These are phyloP conservation scores for Sutorius australiensis DNA, from an alignment of 768 basidiomycete genomes.

Conservation along the genomic window DNA sequence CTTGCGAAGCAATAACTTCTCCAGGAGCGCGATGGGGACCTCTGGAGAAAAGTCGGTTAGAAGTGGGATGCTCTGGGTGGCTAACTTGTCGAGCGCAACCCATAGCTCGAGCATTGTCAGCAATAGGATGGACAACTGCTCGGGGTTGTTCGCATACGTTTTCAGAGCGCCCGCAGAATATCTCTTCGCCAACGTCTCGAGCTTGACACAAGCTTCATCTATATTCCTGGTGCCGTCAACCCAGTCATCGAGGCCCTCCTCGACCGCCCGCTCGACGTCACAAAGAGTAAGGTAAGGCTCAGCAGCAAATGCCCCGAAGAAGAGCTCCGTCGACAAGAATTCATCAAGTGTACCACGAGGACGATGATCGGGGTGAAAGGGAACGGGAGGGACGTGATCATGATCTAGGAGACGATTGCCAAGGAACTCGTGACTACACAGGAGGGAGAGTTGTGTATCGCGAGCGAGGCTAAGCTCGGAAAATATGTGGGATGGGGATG, in stretches of 20 bases:
- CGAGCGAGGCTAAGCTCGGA: conserved; percentile 22
- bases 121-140: conserved; percentile 41
- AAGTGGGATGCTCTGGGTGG: conserved; percentile 20
- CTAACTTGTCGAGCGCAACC: conserved; percentile 34
- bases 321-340: conserved; percentile 16
- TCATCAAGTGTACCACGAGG: conserved; percentile 14
- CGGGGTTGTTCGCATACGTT: conserved; percentile 34
- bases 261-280: conserved; percentile 38
- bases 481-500: conserved; percentile 8
- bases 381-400: background rate
- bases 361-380: background rate
- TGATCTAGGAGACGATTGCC: conserved; percentile 8
- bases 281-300: conserved; percentile 24
- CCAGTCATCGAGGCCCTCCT: conserved; percentile 34
- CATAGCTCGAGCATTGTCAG: conserved; percentile 37
- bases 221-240: conserved; percentile 12
- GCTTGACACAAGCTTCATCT: conserved; percentile 13
- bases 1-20: conserved; percentile 29
- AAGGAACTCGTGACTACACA: conserved; percentile 28
- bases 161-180: conserved; percentile 28
- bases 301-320: conserved; percentile 1
- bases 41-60: conserved; percentile 34
- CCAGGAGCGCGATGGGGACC: conserved; percentile 23
- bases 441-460: conserved; percentile 36
- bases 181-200: conserved; percentile 23